phyloP scores from a whole-genome alignment of 192 early-diverging fungal genomes.

The Podila epicladia region DNA sequence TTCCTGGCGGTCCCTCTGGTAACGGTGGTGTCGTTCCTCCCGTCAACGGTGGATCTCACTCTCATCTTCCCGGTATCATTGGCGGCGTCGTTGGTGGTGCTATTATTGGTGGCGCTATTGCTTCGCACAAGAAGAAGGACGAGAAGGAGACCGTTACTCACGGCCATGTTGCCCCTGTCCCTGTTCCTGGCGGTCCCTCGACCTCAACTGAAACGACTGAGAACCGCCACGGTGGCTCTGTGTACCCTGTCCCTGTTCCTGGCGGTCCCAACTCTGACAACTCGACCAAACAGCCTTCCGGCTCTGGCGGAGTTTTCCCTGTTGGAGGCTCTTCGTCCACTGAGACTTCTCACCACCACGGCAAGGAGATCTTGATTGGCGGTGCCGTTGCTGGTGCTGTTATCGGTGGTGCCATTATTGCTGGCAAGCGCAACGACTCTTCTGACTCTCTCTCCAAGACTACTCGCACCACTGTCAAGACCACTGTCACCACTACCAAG shows the following conservation, averaged over 20 bases:
- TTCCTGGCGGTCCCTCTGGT: slow-evolving; percentile 27
- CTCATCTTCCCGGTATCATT: slow-evolving; percentile 7
- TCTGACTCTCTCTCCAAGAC: slow-evolving; percentile 7
- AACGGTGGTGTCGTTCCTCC: slow-evolving; percentile 13
- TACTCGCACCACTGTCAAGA: slow-evolving; percentile 24
- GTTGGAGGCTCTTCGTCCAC: slow-evolving; percentile 19
- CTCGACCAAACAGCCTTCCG: slow-evolving; percentile 20
- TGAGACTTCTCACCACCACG: slow-evolving; percentile 1
- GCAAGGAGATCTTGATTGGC: slow-evolving; percentile 3
- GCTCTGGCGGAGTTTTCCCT: slow-evolving; percentile 23
- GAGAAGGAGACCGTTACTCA: slow-evolving; percentile 27
- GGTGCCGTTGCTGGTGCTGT: slow-evolving; percentile 8
- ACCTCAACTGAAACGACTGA: neutral
- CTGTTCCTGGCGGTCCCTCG: slow-evolving; percentile 14
- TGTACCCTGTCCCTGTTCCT: slow-evolving; percentile 17
- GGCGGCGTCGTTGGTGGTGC: slow-evolving; percentile 5
- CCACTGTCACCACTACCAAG: slow-evolving; percentile 42
- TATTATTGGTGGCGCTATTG: neutral
- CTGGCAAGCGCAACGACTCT: slow-evolving; percentile 6
- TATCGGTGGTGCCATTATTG: slow-evolving; percentile 14
- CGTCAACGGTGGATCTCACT: slow-evolving; percentile 3
- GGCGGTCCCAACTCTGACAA: slow-evolving; percentile 24
- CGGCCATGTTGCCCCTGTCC: slow-evolving; percentile 41
- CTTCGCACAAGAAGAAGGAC: slow-evolving; percentile 26
- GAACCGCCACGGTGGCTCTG: slow-evolving; percentile 2